A percentile compares a stretch with the other conserved stretches of the same genome.
Conservation (phyloP, 2,329 filamentous ascomycete species). For the Monosporascus sp. region DNA sequence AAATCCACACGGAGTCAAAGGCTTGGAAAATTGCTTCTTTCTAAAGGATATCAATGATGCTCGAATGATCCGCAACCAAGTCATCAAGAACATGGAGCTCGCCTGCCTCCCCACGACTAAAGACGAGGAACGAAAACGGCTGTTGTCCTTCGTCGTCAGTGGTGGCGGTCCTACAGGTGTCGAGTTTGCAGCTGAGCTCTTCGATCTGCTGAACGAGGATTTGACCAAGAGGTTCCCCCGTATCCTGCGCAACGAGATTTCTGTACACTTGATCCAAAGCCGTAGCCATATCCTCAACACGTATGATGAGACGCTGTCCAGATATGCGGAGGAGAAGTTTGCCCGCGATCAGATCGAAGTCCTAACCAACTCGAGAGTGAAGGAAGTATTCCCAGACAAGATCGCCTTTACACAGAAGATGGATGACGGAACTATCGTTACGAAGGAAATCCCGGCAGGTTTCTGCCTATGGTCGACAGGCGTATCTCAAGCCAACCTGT, state of each 20-base stretch:
- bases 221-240: constrained; percentile 77
- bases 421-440: constrained; percentile 66
- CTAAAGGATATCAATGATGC: constrained; percentile 94
- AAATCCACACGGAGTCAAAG: constrained; percentile 93
- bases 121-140: constrained; percentile 78
- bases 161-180: constrained; percentile 95
- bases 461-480: constrained; percentile 98
- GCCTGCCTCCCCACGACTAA: constrained; percentile 89
- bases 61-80: constrained; percentile 77
- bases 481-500: constrained; percentile 79
- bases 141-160: constrained; percentile 93
- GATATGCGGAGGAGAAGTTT: constrained; percentile 87
- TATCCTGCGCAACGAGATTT: constrained; percentile 93
- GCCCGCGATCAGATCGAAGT: constrained; percentile 87
- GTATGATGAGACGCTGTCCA: constrained; percentile 90
- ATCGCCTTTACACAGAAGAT: constrained; percentile 85
- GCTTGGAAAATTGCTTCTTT: constrained; percentile 89
- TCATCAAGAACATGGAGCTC: constrained; percentile 83
- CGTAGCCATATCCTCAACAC: constrained; percentile 95
- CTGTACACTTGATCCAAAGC: constrained; percentile 94
- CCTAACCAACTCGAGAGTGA: constrained; percentile 86
- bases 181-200: constrained; percentile 94
- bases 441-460: constrained; percentile 90
- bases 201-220: constrained; percentile 94
- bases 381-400: constrained; percentile 76